A percentile compares a stretch with the other conserved stretches of the same genome.
Conservation (phyloP, 116 monocot genomes). For the Posidonia oceanica region DNA sequence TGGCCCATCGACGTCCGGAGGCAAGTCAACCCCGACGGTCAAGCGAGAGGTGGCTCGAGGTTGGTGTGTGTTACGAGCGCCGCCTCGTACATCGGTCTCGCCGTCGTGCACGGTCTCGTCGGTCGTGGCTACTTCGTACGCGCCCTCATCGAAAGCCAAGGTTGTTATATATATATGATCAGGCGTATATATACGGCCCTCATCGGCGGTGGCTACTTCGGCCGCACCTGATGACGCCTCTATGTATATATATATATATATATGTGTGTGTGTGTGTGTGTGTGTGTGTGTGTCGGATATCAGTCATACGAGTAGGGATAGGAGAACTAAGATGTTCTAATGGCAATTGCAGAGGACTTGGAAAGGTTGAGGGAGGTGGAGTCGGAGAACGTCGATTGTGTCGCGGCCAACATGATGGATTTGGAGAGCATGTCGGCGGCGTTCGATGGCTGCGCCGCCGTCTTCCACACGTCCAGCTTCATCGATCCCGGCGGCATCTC, state of each 20-base stretch:
- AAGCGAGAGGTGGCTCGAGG: neutral
- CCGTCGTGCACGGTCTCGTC: conserved; percentile 9
- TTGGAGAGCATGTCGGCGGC: conserved; percentile 13
- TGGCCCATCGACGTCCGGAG: neutral
- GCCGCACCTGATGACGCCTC: no score
- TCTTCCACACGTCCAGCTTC: conserved; percentile 84
- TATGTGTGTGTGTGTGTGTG: no score
- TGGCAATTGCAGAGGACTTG: conserved; percentile 12
- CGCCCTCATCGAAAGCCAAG: conserved; percentile 7
- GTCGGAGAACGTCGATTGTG: neutral
- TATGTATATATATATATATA: no score
- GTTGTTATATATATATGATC: neutral
- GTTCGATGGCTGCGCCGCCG: conserved; percentile 56
- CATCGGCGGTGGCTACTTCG: no score
- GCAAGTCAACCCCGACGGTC: neutral
- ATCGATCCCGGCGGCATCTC: conserved; percentile 55
- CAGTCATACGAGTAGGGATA: no score
- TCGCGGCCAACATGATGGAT: conserved; percentile 2
- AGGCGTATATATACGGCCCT: no score
- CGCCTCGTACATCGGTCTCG: conserved; percentile 12
- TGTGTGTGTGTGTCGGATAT: no score
- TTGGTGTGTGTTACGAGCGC: conserved; percentile 19
- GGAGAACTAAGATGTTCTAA: neutral
- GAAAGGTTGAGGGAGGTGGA: conserved; percentile 4
- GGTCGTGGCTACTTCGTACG: conserved; percentile 14